A percentile compares a stretch with the other conserved stretches of the same genome.
Conservation (phyloP, 495 filamentous ascomycete genomes). For the Podospora pseudoanserina region DNA sequence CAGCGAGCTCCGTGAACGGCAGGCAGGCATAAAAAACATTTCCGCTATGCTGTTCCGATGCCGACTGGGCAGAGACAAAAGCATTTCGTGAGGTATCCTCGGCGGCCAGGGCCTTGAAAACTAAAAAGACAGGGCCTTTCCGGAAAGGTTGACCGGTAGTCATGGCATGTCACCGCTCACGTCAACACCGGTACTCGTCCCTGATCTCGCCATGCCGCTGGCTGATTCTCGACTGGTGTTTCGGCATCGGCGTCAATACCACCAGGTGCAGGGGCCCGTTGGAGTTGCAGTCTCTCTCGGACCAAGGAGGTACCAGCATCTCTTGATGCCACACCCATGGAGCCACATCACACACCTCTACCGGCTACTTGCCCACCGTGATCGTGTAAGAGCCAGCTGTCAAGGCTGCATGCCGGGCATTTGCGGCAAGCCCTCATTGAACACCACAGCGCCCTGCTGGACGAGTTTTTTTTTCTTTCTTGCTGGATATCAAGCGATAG, state of each 20-base stretch:
- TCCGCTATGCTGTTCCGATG: not conserved
- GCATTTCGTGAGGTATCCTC: not conserved
- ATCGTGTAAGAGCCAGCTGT: not conserved
- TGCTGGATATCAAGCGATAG: not conserved
- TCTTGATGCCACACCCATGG: not conserved
- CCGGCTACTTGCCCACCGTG: not conserved
- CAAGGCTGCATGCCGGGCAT: not conserved
- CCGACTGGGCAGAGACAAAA: not conserved
- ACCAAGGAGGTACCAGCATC: slow-evolving; percentile 2
- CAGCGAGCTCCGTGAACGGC: slow-evolving; percentile 5
- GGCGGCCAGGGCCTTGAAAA: not conserved
- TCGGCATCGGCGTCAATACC: not conserved
- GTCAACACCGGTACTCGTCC: not conserved
- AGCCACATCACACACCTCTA: not conserved
- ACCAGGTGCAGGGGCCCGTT: slow-evolving; percentile 22
- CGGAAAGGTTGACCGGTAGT: not conserved
- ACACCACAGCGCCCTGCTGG: not conserved
- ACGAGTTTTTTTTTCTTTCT: not conserved
- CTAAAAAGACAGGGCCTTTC: not conserved
- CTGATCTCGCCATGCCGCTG: not conserved
- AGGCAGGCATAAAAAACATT: not conserved
- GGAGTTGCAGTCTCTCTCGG: slow-evolving; percentile 19
- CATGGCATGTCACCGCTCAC: not conserved
- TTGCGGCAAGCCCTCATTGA: not conserved
- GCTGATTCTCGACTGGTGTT: not conserved